Conservation (phyloP, 371 early-diverging fungal genomes). For the Mucor circinelloides region DNA sequence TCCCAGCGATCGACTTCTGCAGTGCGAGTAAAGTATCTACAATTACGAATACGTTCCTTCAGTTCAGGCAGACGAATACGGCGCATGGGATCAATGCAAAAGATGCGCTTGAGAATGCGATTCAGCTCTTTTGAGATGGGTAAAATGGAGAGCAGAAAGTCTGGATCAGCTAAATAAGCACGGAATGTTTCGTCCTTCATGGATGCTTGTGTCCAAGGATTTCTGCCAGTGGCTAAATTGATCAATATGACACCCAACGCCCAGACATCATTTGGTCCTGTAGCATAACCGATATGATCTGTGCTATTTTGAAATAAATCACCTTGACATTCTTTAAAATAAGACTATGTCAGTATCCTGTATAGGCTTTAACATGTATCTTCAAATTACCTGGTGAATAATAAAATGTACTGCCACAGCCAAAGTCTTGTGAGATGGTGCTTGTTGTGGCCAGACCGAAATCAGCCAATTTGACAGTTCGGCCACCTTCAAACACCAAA, state of each 20-base stretch:
- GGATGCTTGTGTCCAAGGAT: constrained; percentile 83
- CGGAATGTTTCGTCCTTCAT: constrained; percentile 72
- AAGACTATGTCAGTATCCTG: not conserved
- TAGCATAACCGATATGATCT: constrained; percentile 58
- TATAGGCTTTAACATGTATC: not conserved
- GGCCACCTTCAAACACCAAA: constrained; percentile 50
- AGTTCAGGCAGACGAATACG: constrained; percentile 73
- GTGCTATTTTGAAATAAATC: constrained; percentile 43
- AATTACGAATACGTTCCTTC: constrained; percentile 55
- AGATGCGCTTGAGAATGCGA: constrained; percentile 71
- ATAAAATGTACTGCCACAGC: constrained; percentile 91
- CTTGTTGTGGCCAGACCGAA: constrained; percentile 91
- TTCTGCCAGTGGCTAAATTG: constrained; percentile 75
- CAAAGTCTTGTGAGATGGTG: constrained; percentile 74
- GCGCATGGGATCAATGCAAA: constrained; percentile 69
- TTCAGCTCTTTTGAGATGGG: constrained; percentile 74
- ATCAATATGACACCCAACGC: constrained; percentile 82
- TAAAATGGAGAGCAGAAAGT: constrained; percentile 65
- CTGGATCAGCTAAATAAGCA: constrained; percentile 63
- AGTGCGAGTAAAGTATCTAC: constrained; percentile 60
- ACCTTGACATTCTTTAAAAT: constrained; percentile 72
- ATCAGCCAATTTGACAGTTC: constrained; percentile 82
- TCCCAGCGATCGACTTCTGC: constrained; percentile 35
- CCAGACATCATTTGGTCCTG: constrained; percentile 85
- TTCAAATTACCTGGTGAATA: constrained; percentile 78